Base-by-base conservation (phyloP, 176 grass and related monocot genomes). In the Oropetium thomaeum region DNA sequence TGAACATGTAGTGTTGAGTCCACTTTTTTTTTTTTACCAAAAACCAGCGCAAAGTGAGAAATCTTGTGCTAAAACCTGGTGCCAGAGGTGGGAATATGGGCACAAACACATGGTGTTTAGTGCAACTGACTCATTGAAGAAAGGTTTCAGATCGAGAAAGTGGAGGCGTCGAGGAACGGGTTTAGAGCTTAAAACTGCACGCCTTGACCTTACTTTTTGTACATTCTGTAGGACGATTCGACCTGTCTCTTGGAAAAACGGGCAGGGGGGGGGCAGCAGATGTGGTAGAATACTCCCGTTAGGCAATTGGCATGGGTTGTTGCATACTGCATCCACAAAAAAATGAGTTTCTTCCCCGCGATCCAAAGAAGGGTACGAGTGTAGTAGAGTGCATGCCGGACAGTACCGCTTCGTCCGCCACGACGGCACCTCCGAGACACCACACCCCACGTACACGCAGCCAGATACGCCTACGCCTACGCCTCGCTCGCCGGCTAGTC, bases 151-250 rank as follows among this genome's bases (percentile, higher is more conserved):
- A 51, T 51, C 27, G 19, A 75, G 37, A 58, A 28, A 23, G 10
- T 35, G 49, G 51, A 27, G 51, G 16, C 22, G 70, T 57, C 51
- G 33, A 39, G 25, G 34, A 25, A 4, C 14, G 23, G 14, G 52
- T 64, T 76, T 2, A 48, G 19, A 48, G 19, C 70, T 27, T 62
- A 43, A 58, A 41, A 58, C 39, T 8, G 67, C 58, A 72, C 58
- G 40, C 52, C 79, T 59, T 71, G 63, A 70, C 66, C 44, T 20
- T 49, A 67, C 51, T 72, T 71, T 28, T 28, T 73, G 32, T 51
- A 73, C 85, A 78, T 73, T 78, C 74, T 65, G 74, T 51, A 32
- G 34, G 48, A 20, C 9, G 74, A 73, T 82, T 82, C 79, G 37
- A 74, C 8, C 1, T 66, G 73, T 83, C 79, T 59, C 32, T 67